A percentile compares a stretch with the other conserved stretches of the same genome.
Conservation (phyloP, 2,329 filamentous ascomycete genomes). For the Dryadomyces quercus-mongolicae region DNA sequence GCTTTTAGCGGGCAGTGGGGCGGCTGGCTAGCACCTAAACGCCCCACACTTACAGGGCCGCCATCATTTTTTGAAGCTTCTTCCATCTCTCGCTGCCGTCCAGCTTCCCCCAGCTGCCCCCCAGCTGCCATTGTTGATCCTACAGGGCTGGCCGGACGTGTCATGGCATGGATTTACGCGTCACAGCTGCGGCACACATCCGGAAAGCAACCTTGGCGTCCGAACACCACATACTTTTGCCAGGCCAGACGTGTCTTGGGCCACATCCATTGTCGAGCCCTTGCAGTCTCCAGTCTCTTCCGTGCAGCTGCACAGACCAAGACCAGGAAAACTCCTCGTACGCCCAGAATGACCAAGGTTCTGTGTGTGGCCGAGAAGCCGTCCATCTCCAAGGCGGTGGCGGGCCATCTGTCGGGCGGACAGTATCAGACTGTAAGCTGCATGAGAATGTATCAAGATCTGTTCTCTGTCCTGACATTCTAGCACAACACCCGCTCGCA, state of each 20-base stretch:
- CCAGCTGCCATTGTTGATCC: background rate
- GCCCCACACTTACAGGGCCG: no score
- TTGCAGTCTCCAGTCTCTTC: background rate
- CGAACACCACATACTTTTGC: background rate
- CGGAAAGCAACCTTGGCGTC: background rate
- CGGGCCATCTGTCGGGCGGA: slow-evolving; percentile 76
- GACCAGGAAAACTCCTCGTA: background rate
- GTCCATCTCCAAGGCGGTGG: slow-evolving; percentile 90
- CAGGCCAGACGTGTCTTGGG: background rate
- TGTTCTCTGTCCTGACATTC: background rate
- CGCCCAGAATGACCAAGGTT: slow-evolving; percentile 34
- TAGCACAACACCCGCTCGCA: slow-evolving; percentile 58
- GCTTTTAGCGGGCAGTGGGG: no score
- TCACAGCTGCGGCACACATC: slow-evolving; percentile 1
- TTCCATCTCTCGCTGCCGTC: no score
- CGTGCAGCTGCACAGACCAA: background rate
- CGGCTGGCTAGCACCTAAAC: no score
- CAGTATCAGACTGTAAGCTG: slow-evolving; percentile 53
- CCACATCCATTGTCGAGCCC: no score
- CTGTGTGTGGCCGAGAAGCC: slow-evolving; percentile 57
- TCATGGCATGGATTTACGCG: slow-evolving; percentile 1
- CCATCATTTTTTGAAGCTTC: no score
- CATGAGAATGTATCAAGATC: background rate
- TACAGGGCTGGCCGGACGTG: background rate
- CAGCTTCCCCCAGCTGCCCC: no score